Percentiles rank a stretch among this genome's conserved stretches.
Conservation (phyloP, 1,284 basidiomycete species). For the Lentinula novae-zelandiae region DNA sequence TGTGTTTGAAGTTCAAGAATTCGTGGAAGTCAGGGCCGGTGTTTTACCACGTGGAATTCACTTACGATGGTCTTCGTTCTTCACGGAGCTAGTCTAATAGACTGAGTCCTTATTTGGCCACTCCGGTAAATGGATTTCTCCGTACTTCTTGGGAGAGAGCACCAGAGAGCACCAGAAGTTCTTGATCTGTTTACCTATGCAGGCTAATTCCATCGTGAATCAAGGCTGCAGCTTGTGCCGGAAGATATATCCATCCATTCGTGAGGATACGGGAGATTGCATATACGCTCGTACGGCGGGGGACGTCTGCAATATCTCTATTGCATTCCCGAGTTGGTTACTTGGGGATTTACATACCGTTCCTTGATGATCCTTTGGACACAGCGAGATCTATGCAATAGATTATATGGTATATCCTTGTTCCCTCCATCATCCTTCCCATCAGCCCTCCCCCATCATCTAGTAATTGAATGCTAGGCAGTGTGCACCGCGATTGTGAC, state of each 20-base stretch:
- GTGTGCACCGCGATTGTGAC: background rate
- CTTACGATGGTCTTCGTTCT: background rate
- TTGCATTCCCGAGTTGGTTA: background rate
- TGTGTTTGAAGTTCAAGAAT: background rate
- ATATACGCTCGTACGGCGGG: background rate
- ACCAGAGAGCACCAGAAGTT: background rate
- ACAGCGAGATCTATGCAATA: background rate
- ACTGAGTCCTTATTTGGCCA: background rate
- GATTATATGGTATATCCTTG: background rate
- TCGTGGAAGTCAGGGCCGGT: background rate
- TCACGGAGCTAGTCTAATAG: background rate
- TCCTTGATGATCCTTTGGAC: constrained; percentile 1
- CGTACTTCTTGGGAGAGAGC: background rate
- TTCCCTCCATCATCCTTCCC: background rate
- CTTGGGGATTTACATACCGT: background rate
- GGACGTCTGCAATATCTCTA: background rate
- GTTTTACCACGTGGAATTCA: background rate
- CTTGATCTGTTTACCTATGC: background rate
- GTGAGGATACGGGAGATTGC: background rate
- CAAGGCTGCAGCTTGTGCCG: background rate
- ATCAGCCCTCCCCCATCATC: background rate
- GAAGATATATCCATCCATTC: background rate
- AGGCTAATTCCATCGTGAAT: background rate
- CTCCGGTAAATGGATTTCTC: background rate
- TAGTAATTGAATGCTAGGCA: background rate